Conservation (phyloP, 1,284 basidiomycete genomes). For the Agroathelia rolfsii region DNA sequence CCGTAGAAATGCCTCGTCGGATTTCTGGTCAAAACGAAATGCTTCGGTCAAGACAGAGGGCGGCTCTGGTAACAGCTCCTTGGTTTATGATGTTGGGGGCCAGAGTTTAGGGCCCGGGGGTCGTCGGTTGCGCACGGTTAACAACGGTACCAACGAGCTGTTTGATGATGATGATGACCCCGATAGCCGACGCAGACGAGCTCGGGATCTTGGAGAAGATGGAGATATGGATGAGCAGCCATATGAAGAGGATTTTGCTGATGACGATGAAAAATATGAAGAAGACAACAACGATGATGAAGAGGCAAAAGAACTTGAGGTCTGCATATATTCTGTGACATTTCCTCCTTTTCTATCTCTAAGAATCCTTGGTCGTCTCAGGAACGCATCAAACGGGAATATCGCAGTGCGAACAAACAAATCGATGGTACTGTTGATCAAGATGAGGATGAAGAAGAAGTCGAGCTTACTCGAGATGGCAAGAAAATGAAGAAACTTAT, state of each 20-base stretch:
- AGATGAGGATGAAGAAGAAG: conserved; percentile 59
- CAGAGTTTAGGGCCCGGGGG: conserved; percentile 58
- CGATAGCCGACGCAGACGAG: conserved; percentile 32
- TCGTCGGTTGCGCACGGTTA: conserved; percentile 49
- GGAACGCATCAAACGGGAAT: conserved; percentile 81
- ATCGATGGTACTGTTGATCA: conserved; percentile 61
- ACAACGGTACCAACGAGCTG: conserved; percentile 47
- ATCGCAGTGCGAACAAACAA: conserved; percentile 65
- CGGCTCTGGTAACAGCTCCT: conserved; percentile 32
- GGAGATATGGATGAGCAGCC: conserved; percentile 74
- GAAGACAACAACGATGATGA: conserved; percentile 69
- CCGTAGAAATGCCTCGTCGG: no score
- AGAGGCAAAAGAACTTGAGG: conserved; percentile 80
- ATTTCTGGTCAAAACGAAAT: no score
- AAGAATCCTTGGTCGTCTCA: conserved; percentile 18
- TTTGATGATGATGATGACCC: conserved; percentile 68
- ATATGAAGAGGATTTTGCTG: conserved; percentile 78
- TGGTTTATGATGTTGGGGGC: conserved; percentile 37
- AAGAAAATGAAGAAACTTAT: conserved; percentile 74
- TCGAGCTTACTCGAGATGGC: conserved; percentile 53
- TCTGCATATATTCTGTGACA: no score
- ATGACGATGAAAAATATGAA: conserved; percentile 76
- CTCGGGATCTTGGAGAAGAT: conserved; percentile 55
- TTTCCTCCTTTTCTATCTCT: neutral
- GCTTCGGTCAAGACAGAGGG: conserved; percentile 60